A percentile compares a stretch with the other conserved stretches of the same genome.
These are phyloP conservation scores for Lasiosphaeriaceae sp. DNA, from an alignment of 495 filamentous ascomycete species.

Conservation along the genomic window DNA sequence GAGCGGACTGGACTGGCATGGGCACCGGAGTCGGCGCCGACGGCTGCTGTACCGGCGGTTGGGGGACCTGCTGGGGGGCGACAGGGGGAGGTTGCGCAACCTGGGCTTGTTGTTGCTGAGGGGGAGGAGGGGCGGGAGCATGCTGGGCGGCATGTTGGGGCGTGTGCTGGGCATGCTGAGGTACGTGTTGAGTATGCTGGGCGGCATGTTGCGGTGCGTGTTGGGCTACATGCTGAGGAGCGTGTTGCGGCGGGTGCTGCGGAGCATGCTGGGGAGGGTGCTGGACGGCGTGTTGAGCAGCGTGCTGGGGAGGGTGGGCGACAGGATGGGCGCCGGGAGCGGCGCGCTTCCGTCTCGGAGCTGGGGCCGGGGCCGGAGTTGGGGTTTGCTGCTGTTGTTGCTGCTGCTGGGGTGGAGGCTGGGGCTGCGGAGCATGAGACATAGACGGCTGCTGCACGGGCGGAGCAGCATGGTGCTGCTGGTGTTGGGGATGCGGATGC, in stretches of 20 bases:
- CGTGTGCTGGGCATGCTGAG: constrained; percentile 15
- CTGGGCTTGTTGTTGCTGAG: constrained; percentile 15
- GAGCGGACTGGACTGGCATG: constrained; percentile 30
- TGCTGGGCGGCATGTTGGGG: constrained; percentile 18
- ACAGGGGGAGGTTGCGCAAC: constrained; percentile 20
- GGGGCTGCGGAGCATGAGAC: constrained; percentile 32
- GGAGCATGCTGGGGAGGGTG: constrained; percentile 22
- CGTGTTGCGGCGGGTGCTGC: constrained; percentile 20
- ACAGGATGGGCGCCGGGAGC: constrained; percentile 25
- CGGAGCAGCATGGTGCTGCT: constrained; percentile 16
- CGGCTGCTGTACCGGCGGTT: constrained; percentile 9
- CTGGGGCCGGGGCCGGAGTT: constrained; percentile 28
- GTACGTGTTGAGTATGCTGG: constrained; percentile 15
- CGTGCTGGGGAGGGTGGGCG: constrained; percentile 21
- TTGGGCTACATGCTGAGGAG: constrained; percentile 14
- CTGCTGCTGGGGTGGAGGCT: constrained; percentile 13
- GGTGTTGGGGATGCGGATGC: constrained; percentile 35
- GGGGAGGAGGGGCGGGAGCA: constrained; percentile 17
- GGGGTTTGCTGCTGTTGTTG: constrained; percentile 20
- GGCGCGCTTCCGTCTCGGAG: constrained; percentile 25
- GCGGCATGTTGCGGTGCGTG: constrained; percentile 17
- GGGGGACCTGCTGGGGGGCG: constrained; percentile 17
- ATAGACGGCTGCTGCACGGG: constrained; percentile 30
- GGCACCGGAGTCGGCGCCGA: constrained; percentile 15
- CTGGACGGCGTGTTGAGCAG: constrained; percentile 9